Evolutionary conservation across 2,329 filamentous ascomycete species (phyloP), one percentile per base, ranked within the genome.

Genomic region (Colletotrichum sp.): DNA sequence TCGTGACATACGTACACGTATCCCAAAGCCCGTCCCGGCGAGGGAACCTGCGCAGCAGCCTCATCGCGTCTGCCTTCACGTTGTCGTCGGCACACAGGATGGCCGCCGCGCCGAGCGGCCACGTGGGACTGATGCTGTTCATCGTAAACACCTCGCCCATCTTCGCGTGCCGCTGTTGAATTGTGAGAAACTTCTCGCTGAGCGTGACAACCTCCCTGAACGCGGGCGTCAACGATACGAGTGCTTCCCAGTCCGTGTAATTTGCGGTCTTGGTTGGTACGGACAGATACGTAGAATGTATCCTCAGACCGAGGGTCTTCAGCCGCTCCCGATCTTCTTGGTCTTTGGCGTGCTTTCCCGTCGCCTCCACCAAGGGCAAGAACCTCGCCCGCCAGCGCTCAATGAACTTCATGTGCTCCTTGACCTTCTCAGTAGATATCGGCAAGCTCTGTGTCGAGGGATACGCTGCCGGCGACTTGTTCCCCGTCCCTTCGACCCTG

Each of bases 11-110:
- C 3, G 86, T 80, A 8, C 84, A 81, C 52, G 84, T 87, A 71
- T 88, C 86, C 27, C 86, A 84, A 13, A 88, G 81, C 2, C 85
- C 86, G 75, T 88, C 87, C 32, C 85, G 83, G 9, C 86, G 83
- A 7, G 86, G 86, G 30, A 87, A 86, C 44, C 82, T 79, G 5
- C 81, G 80, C 19, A 88, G 79, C 25, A 88, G 83, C 8, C 82
- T 80, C n/a, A 85, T 82, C 15, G 87, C 85, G 4, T 88, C 84
- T 9, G 82, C 82, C 19, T 85, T 81, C 6, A 88, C 83, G 0
- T 72, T 71, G 4, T 80, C 78, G 61, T 87, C 84, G 13, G 85
- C 82, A 59, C 86, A 88, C 15, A 84, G 83, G 78, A 86, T 85
- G 1, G 86, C 80, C 4, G 84, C 82, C 6, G 87, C 79, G 59